A percentile compares a stretch with the other conserved stretches of the same genome.
phyloP scores from a whole-genome alignment of 306 rosid species.

The Coriaria nepalensis region DNA sequence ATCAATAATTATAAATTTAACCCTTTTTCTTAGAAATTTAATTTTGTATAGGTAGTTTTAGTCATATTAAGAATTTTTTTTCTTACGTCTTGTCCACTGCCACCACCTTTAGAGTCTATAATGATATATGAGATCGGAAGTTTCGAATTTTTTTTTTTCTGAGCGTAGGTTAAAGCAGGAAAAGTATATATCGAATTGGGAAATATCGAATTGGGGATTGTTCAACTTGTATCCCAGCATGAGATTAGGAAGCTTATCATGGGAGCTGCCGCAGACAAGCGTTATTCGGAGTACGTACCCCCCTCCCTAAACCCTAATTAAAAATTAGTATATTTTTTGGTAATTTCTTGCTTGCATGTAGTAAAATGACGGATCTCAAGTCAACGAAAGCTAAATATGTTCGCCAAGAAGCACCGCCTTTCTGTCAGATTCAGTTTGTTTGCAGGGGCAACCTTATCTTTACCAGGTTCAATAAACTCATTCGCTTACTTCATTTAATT shows the following conservation, averaged over 20 bases:
- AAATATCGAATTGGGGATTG: conserved; percentile 60
- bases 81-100: too few species aligned
- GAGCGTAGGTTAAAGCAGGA: conserved; percentile 36
- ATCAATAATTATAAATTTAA: too few species aligned
- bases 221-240: conserved; percentile 42
- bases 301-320: too few species aligned
- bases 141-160: background rate
- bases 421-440: conserved; percentile 56
- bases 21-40: too few species aligned
- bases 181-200: conserved; percentile 40
- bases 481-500: too few species aligned
- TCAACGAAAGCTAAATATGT: conserved; percentile 79
- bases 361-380: conserved; percentile 54
- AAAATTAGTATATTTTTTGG: too few species aligned
- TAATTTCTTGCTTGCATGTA: too few species aligned
- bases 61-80: too few species aligned
- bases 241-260: conserved; percentile 55
- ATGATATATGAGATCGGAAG: too few species aligned
- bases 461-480: conserved; percentile 38
- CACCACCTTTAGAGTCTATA: too few species aligned
- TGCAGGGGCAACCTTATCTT: conserved; percentile 64
- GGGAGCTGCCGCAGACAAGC: conserved; percentile 93
- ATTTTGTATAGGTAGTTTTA: too few species aligned
- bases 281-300: too few species aligned
- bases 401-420: conserved; percentile 45